phyloP scores from a whole-genome alignment of 2,329 filamentous ascomycete genomes.

The Lasiodiplodia citricola region DNA sequence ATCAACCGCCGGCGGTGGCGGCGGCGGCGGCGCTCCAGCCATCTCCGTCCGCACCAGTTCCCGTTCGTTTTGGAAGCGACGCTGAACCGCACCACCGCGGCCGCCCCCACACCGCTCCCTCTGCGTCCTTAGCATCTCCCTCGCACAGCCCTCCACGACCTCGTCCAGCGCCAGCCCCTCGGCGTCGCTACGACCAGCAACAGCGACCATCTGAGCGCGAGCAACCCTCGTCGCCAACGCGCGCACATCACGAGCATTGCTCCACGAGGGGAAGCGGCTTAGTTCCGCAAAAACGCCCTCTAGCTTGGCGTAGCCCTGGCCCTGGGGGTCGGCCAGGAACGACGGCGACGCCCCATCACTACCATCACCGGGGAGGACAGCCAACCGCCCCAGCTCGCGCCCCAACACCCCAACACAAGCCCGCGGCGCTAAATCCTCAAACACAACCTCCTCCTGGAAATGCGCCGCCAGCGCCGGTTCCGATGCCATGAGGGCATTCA shows the following conservation, averaged over 20 bases:
- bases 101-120: background rate
- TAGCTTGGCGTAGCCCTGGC: conserved; percentile 27
- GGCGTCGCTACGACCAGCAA: background rate
- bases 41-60: conserved; percentile 19
- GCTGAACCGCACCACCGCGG: background rate
- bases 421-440: background rate
- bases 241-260: conserved; percentile 67
- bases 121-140: background rate
- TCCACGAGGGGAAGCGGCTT: conserved; percentile 59
- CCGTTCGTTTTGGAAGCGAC: too few relatives aligned
- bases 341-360: background rate
- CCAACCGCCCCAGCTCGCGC: background rate
- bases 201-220: background rate
- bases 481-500: conserved; percentile 61
- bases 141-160: background rate
- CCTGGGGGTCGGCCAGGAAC: background rate
- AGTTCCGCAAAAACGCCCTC: conserved; percentile 48
- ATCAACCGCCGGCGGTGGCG: background rate
- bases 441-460: background rate
- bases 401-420: background rate
- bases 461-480: background rate
- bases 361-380: background rate
- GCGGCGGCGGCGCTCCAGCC: conserved; percentile 19
- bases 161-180: background rate
- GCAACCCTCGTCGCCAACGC: conserved; percentile 57